Base-by-base conservation (phyloP, 164 flowering plant genomes). In the Macadamia tetraphylla region DNA sequence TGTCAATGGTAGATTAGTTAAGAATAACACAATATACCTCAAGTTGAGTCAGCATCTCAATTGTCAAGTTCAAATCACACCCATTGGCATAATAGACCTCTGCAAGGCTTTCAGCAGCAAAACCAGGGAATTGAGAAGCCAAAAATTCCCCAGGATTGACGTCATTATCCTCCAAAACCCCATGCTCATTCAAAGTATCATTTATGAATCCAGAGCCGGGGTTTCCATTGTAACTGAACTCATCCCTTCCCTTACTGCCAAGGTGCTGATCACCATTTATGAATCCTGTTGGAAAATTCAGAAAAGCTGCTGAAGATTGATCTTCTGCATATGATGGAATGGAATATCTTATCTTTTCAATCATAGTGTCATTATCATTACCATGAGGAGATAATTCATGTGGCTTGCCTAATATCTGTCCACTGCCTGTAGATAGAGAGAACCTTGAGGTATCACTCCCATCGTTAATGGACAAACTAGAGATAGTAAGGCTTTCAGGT, bases 11-110 rank as follows among this genome's bases (percentile, higher is more conserved):
- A 23, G 68, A 31, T 13, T 6, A 42, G 46, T 10, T 32, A 46
- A 48, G 30, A 52, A 64, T 29, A 70, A 73, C n/a, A 29, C 57
- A 72, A 56, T 57, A 67, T 81, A 95, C 99, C 98, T 92, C 99
- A 40, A 95, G 88, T 82, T 92, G 98, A 67, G 88, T 85, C 71
- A 95, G 96, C 92, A 92, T 95, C 77, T 95, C 99, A 46, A 91
- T 82, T 17, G 99, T 95, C 70, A 80, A 68, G 77, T 86, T 87
- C 83, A 95, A 74, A 75, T 95, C 93, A 77, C 96, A 85, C n/a
- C 85, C 88, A 83, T 85, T 92, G 35, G 97, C 88, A 79, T 76
- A 82, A 76, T 82, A 95, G 53, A 91, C 97, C 66, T 88, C 99
- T 32, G 92, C 88, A 31, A 92, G 96, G 80, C 99, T 92, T 77